Conservation (phyloP, 768 basidiomycete species). For the Suillus placidus region DNA sequence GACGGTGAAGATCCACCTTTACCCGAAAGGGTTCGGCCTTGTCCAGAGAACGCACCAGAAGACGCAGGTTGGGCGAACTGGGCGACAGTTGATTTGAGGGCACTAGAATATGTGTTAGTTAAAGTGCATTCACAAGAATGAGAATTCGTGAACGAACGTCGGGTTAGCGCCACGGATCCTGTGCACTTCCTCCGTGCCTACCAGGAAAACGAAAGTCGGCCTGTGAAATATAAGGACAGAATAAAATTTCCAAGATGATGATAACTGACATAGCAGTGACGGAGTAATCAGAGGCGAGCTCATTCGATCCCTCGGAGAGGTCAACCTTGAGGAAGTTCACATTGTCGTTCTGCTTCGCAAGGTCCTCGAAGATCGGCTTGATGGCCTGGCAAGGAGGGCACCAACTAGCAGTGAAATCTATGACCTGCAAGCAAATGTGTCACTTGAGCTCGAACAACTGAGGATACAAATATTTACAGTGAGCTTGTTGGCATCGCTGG, state of each 20-base stretch:
- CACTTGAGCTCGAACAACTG: background rate
- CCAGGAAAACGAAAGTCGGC: slow-evolving; percentile 85
- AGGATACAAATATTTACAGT: background rate
- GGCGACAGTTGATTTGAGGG: slow-evolving; percentile 58
- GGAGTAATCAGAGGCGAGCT: slow-evolving; percentile 64
- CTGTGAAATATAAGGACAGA: slow-evolving; percentile 36
- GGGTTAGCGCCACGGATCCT: slow-evolving; percentile 73
- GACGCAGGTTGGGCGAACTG: slow-evolving; percentile 50
- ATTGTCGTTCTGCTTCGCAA: slow-evolving; percentile 66
- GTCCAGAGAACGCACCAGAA: slow-evolving; percentile 61
- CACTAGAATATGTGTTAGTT: slow-evolving; percentile 41
- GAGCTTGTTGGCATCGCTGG: background rate
- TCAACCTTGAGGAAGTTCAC: slow-evolving; percentile 88
- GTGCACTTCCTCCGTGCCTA: slow-evolving; percentile 66
- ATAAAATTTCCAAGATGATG: background rate
- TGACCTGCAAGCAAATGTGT: background rate
- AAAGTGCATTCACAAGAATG: slow-evolving; percentile 6
- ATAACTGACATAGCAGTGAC: slow-evolving; percentile 71
- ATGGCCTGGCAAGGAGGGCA: slow-evolving; percentile 87
- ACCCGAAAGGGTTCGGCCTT: slow-evolving; percentile 62
- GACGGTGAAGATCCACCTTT: slow-evolving; percentile 47
- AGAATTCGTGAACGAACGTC: slow-evolving; percentile 44
- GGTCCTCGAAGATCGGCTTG: slow-evolving; percentile 71
- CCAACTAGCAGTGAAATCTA: slow-evolving; percentile 37
- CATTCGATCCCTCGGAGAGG: slow-evolving; percentile 63